Evolutionary conservation across 495 filamentous ascomycete genomes (phyloP), one percentile per base, ranked within the genome.

Genomic region (Astrocystis sublimbata): DNA sequence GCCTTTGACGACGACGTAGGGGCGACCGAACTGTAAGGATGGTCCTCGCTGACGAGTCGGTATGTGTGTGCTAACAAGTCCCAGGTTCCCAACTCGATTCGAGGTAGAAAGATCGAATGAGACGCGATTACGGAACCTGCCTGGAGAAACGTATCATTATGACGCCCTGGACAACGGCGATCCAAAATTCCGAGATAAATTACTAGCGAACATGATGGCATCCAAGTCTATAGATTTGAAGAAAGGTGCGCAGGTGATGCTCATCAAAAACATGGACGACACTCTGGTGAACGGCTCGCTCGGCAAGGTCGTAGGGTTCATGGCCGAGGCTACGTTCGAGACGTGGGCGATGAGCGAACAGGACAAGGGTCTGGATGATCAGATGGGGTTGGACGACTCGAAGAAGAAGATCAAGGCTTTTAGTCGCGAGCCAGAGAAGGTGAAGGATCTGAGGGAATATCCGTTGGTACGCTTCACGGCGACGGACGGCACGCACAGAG

Each of bases 221-320:
- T 92, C 94, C 4, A 81, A 81, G 30, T 63, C 68, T 0, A 84
- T 98, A 17, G 83, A 88, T 46, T 79, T 98, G 43, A 98, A 97
- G 75, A 90, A 93, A 66, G 92, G 92, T 17, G 88, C 92, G 0
- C 96, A 98, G 70, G 96, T 98, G 28, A 98, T 98, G 94, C 76
- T 98, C n/a, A 97, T 98, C 81, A 98, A 98, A 71, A 98, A 98
- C 69, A 87, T 97, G 79, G 94, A 98, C 73, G 93, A 97, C 2
- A 85, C 82, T 0, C 85, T 98, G 2, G 94, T 98, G 59, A 98
- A 98, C 65, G 94, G 94, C 4, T 96, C 94, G 0, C 83, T 98
- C 38, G 94, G 94, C 1, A 89, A 86, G 50, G 88, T 98, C 2
- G 75, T 89, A 5, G 88, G 81, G 3, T 98, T 98, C 75, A 96